These are phyloP conservation scores for Ailanthus altissimus DNA, from an alignment of 345 rosid species.

Conservation along the genomic window DNA sequence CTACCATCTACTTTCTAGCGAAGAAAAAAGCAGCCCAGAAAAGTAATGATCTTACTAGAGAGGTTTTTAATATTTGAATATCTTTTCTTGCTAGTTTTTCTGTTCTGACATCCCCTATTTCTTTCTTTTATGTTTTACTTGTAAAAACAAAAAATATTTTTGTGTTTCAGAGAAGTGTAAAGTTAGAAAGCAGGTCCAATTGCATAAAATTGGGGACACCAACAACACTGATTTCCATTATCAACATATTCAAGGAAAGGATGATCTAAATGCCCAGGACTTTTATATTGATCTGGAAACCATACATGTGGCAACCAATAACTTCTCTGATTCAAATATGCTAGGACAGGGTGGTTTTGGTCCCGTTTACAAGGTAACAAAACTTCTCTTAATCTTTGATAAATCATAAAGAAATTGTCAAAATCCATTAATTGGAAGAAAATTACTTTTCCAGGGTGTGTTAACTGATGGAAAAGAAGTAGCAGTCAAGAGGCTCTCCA, in stretches of 20 bases:
- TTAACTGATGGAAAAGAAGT: conserved; percentile 48
- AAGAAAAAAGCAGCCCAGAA: conserved; percentile 5
- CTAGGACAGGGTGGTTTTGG: conserved; percentile 66
- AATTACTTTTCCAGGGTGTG: conserved; percentile 39
- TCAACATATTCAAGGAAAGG: conserved; percentile 12
- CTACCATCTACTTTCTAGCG: neutral
- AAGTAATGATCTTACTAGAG: too few relatives aligned
- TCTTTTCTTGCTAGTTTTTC: too few relatives aligned
- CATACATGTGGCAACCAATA: conserved; percentile 35
- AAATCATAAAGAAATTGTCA: too few relatives aligned
- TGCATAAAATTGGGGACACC: conserved; percentile 10
- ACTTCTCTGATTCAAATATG: conserved; percentile 41
- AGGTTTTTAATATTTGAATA: too few relatives aligned
- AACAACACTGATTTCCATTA: neutral
- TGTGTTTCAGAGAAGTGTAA: conserved; percentile 18
- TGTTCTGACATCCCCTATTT: neutral
- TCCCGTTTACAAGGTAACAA: conserved; percentile 52
- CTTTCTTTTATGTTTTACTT: neutral
- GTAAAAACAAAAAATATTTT: neutral
- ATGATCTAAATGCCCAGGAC: conserved; percentile 20
- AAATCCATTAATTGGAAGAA: too few relatives aligned
- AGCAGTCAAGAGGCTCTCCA: conserved; percentile 44
- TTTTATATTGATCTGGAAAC: conserved; percentile 29
- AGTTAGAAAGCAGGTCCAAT: conserved; percentile 11
- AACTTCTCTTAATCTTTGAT: neutral